phyloP scores from a whole-genome alignment of 2,329 filamentous ascomycete genomes.

The Aspergillus fumigatus region DNA sequence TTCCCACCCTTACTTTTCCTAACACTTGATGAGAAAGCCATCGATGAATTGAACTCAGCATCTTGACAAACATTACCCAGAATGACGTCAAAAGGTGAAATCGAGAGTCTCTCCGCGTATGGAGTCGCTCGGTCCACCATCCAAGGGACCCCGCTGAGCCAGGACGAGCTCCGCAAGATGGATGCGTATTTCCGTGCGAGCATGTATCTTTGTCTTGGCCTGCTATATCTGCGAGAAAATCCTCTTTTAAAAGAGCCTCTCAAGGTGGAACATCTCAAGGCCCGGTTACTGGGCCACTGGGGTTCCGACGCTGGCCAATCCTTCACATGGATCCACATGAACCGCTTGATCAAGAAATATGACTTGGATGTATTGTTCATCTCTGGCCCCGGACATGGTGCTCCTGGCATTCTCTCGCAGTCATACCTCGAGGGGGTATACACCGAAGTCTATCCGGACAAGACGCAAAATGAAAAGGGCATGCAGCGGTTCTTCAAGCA shows the following conservation, averaged over 20 bases:
- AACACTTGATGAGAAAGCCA: not conserved
- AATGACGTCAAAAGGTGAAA: slow-evolving; percentile 30
- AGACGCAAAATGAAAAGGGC: slow-evolving; percentile 63
- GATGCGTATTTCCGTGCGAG: slow-evolving; percentile 71
- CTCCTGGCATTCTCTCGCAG: slow-evolving; percentile 70
- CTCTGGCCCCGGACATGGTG: slow-evolving; percentile 73
- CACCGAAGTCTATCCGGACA: slow-evolving; percentile 71
- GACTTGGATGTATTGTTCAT: slow-evolving; percentile 68
- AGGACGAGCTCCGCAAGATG: slow-evolving; percentile 64
- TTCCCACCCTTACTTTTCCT: not conserved
- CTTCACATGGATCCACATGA: slow-evolving; percentile 79
- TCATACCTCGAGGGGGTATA: slow-evolving; percentile 75
- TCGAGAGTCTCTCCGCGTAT: slow-evolving; percentile 59
- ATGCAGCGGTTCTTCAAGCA: slow-evolving; percentile 75
- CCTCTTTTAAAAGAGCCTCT: slow-evolving; percentile 67
- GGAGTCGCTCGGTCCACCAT: slow-evolving; percentile 63
- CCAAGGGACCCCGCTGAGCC: slow-evolving; percentile 56
- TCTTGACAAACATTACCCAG: not conserved
- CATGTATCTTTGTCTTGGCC: slow-evolving; percentile 70
- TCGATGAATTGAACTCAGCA: not conserved
- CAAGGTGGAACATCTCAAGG: slow-evolving; percentile 66
- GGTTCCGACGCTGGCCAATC: slow-evolving; percentile 76
- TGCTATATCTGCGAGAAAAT: slow-evolving; percentile 75
- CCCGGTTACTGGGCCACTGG: slow-evolving; percentile 71
- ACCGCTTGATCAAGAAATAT: slow-evolving; percentile 76